Base-by-base conservation (phyloP, 495 filamentous ascomycete species). In the Aspergillus diversus region DNA sequence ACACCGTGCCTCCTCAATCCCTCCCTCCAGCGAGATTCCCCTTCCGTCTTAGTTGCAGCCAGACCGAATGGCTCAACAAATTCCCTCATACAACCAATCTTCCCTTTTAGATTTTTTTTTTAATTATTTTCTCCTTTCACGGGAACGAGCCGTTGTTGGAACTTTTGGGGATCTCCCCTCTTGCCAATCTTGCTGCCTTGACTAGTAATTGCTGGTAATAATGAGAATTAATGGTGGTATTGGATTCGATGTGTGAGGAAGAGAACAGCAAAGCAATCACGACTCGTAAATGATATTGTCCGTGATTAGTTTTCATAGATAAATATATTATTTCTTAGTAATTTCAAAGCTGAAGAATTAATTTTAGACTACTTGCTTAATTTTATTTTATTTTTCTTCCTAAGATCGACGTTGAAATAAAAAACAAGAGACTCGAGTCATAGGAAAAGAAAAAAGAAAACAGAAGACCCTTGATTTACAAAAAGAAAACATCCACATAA, bases 61-160 rank as follows among this genome's bases (percentile, higher is more conserved):
- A 61, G 51, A 47, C 52, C 35, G 48, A 55, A 57, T 61, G 61
- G 61, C 52, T 17, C 46, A 67, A 63, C 65, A 67, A 63, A 67
- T 67, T 67, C 65, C 65, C 65, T 63, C 65, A 67, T 67, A 67
- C 60, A 61, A 46, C 57, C 34, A 31, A 7, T 7, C 13, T 43
- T 34, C 16, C 52, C 32, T 12, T 55, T 58, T n/a, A 15, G 48
- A 48, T 58, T 50, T 16, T 17, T 50, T 17, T 27, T 16, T 43
- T 43, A 43, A 12, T 43, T n/a, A n/a, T 43, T 11, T 43, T 43
- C 12, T 5, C n/a, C 39, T 11, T 43, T 9, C 21, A 27, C n/a
- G 47, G 47, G 16, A 34, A 33, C 51, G 51, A 54, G 51, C 51
- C 51, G 51, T 15, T 54, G 4, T 21, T 39, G 33, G 43, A 46